These are phyloP conservation scores for Fusarium floridanum DNA, from an alignment of 2,329 filamentous ascomycete species.

Conservation along the genomic window DNA sequence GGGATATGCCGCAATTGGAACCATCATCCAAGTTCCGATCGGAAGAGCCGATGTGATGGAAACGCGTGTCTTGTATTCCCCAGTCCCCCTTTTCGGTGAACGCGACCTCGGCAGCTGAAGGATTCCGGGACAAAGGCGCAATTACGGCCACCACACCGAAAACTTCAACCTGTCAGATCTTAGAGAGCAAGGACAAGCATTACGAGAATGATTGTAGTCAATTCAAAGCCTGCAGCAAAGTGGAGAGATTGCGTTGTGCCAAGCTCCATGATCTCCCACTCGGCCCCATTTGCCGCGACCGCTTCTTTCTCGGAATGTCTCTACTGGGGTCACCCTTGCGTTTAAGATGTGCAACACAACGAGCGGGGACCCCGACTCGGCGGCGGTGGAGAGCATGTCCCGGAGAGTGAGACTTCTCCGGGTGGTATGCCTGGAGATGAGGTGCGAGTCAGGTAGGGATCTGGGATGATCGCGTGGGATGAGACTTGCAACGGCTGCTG, in stretches of 20 bases:
- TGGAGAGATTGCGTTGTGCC: background rate
- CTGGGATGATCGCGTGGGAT: background rate
- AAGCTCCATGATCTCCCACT: constrained; percentile 8
- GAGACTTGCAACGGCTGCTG: background rate
- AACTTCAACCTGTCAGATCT: background rate
- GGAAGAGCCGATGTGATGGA: background rate
- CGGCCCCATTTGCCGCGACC: background rate
- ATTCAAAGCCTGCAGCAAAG: background rate
- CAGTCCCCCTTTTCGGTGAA: background rate
- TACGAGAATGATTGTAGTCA: background rate
- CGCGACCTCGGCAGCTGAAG: background rate
- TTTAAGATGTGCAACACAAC: background rate
- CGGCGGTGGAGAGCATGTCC: background rate
- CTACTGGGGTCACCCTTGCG: background rate
- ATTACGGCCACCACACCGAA: background rate
- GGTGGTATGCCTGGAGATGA: background rate
- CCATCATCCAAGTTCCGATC: background rate
- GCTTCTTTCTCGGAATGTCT: background rate
- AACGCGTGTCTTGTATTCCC: background rate
- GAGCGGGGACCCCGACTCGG: constrained; percentile 6
- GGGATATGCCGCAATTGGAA: background rate
- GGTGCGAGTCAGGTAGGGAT: background rate
- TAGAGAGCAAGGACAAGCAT: background rate
- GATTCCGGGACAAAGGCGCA: background rate
- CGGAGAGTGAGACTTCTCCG: background rate